Percentiles rank a stretch among this genome's conserved stretches.
phyloP scores from a whole-genome alignment of 2,329 filamentous ascomycete species.

The Venturia asperata region DNA sequence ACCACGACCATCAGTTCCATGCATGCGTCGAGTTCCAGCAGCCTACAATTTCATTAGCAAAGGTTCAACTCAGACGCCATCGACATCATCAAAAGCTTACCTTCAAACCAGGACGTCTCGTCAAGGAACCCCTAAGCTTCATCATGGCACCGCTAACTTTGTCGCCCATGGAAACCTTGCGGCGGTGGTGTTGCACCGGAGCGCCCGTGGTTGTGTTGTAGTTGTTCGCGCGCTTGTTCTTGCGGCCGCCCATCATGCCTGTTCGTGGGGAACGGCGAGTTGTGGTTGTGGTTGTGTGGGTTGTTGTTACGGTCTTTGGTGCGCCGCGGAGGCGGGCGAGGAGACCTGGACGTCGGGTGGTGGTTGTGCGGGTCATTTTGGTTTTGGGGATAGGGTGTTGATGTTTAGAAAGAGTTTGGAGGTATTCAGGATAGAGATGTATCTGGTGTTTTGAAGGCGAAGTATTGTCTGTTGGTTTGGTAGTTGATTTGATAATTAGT shows the following conservation, averaged over 20 bases:
- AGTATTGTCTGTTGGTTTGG: neutral
- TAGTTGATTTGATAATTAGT: no score
- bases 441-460: neutral
- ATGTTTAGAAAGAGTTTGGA: no score
- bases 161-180: slow-evolving; percentile 63
- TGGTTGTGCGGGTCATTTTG: slow-evolving; percentile 16
- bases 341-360: slow-evolving; percentile 19
- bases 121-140: slow-evolving; percentile 64
- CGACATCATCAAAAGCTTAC: slow-evolving; percentile 32
- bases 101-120: slow-evolving; percentile 63
- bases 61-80: neutral
- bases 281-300: slow-evolving; percentile 21
- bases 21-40: slow-evolving; percentile 66
- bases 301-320: slow-evolving; percentile 24
- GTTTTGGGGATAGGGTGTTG: no score
- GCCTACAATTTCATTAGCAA: slow-evolving; percentile 42
- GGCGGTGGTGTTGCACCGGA: slow-evolving; percentile 53
- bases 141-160: slow-evolving; percentile 71
- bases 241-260: slow-evolving; percentile 30
- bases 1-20: slow-evolving; percentile 64
- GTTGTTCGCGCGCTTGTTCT: slow-evolving; percentile 25
- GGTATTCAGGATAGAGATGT: no score
- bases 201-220: slow-evolving; percentile 26
- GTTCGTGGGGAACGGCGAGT: slow-evolving; percentile 6
- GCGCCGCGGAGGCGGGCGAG: slow-evolving; percentile 35